Conservation (phyloP, 495 filamentous ascomycete genomes). For the Umbilicaria muhlenbergii region DNA sequence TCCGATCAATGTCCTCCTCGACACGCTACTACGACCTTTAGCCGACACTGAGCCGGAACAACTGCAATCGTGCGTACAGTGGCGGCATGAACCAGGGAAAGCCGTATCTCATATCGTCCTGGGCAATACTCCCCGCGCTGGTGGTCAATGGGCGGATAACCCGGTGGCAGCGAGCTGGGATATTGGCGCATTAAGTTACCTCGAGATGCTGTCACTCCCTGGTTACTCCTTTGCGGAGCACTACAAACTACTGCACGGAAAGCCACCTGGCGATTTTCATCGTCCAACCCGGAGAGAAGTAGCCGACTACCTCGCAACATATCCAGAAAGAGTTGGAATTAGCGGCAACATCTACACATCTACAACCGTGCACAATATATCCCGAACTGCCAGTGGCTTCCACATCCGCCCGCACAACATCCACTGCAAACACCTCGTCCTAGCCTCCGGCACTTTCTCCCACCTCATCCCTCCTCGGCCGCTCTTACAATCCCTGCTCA, state of each 20-base stretch:
- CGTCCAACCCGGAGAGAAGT: conserved; percentile 43
- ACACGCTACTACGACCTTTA: conserved; percentile 49
- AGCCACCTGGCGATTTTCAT: conserved; percentile 34
- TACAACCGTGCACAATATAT: conserved; percentile 27
- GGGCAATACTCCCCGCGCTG: conserved; percentile 35
- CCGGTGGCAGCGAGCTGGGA: conserved; percentile 37
- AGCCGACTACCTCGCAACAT: conserved; percentile 39
- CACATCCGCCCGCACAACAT: conserved; percentile 35
- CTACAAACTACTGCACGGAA: conserved; percentile 24
- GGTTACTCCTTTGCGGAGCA: conserved; percentile 46
- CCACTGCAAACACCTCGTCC: conserved; percentile 41
- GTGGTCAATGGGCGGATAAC: conserved; percentile 52
- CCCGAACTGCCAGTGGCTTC: conserved; percentile 33
- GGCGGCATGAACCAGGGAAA: conserved; percentile 34
- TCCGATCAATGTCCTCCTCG: conserved; percentile 47
- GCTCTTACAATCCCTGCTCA: conserved; percentile 25
- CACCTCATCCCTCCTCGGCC: conserved; percentile 36
- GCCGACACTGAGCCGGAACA: conserved; percentile 40
- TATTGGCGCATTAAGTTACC: conserved; percentile 47
- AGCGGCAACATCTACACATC: conserved; percentile 31
- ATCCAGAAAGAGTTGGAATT: conserved; percentile 39
- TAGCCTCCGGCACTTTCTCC: conserved; percentile 50
- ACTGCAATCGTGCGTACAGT: conserved; percentile 36
- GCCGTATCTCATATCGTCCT: conserved; percentile 43
- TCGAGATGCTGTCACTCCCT: conserved; percentile 48